Evolutionary conservation across 306 rosid genomes (phyloP).

Genomic region (Acacia melanoxylon): DNA sequence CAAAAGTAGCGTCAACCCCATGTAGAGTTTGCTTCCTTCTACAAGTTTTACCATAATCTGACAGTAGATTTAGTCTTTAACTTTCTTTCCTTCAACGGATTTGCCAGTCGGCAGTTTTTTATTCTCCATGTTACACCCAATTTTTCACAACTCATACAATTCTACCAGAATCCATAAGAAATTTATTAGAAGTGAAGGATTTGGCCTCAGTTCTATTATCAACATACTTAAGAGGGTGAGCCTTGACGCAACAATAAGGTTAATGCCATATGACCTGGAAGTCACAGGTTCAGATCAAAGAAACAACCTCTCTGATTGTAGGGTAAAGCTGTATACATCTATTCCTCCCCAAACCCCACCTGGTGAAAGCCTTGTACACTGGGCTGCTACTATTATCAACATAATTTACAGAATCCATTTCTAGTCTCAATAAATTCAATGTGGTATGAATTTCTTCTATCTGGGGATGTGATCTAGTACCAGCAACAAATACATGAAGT

Average conservation of each 20-base stretch:
- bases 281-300: accelerated
- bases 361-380: too few species aligned
- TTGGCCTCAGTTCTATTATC: not conserved
- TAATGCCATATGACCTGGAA: accelerated
- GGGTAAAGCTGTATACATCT: too few species aligned
- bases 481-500: slow-evolving; percentile 61
- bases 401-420: slow-evolving; percentile 41
- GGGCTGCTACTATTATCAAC: not conserved
- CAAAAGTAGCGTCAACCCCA: not conserved
- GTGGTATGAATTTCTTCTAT: slow-evolving; percentile 50
- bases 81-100: not conserved
- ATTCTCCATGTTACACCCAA: not conserved
- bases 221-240: too few species aligned
- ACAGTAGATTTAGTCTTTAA: not conserved
- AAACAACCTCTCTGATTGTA: too few species aligned
- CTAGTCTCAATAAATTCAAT: slow-evolving; percentile 54
- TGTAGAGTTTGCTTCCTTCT: not conserved
- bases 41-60: not conserved
- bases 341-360: accelerated
- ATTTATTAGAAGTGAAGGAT: slow-evolving; percentile 7
- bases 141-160: not conserved
- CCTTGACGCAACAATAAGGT: too few species aligned
- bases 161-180: slow-evolving; percentile 1
- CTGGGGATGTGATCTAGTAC: slow-evolving; percentile 68
- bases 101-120: not conserved